These are phyloP conservation scores for Cyclotella sp. DNA, from an alignment of 108 stramenopile genomes.

Conservation along the genomic window DNA sequence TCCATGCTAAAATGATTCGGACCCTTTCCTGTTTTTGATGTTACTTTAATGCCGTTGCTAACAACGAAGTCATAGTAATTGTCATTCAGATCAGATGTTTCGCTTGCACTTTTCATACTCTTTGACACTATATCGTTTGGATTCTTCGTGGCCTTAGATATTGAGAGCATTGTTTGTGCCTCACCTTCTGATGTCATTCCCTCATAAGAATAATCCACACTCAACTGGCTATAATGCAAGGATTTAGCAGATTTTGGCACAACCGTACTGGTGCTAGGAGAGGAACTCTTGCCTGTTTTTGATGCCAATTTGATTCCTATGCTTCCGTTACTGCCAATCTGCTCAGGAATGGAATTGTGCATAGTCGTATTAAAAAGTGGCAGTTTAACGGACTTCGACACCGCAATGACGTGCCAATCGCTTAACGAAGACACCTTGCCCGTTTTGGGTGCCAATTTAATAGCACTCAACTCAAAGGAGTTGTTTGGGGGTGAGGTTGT, in stretches of 20 bases:
- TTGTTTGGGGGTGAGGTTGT: too few relatives aligned
- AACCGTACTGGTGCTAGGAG: background rate
- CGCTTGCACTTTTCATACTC: slow-evolving; percentile 2
- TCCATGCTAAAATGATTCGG: background rate
- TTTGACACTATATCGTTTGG: background rate
- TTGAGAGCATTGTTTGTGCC: too few relatives aligned
- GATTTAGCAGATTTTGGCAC: too few relatives aligned
- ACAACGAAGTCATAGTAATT: background rate
- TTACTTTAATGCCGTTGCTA: background rate
- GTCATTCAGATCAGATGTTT: background rate
- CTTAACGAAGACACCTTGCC: background rate
- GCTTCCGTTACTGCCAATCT: background rate
- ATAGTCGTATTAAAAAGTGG: background rate
- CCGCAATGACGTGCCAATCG: background rate
- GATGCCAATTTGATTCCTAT: background rate
- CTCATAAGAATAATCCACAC: background rate
- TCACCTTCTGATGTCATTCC: background rate
- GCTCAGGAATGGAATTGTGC: background rate
- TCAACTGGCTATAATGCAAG: too few relatives aligned
- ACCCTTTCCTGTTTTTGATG: slow-evolving; percentile 7
- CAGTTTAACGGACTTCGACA: background rate
- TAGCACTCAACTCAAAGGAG: background rate
- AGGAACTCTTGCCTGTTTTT: background rate
- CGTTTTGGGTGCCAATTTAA: background rate
- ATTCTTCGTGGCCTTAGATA: background rate